Percentiles rank a stretch among this genome's conserved stretches.
phyloP scores from a whole-genome alignment of 2,329 filamentous ascomycete species.

The Xylaria sp. region DNA sequence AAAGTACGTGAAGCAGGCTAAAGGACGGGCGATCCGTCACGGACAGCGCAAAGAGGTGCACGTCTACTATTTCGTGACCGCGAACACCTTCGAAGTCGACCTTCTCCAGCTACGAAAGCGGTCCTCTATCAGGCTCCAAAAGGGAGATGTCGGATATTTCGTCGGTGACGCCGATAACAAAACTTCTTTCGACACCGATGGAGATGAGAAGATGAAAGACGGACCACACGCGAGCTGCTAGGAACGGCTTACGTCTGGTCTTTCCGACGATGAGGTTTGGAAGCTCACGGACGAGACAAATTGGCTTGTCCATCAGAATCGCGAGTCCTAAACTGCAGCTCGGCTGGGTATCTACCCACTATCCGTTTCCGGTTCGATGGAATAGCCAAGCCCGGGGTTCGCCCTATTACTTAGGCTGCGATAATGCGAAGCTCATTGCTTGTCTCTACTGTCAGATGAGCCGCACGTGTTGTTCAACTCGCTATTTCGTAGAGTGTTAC shows the following conservation, averaged over 20 bases:
- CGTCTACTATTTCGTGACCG: slow-evolving; percentile 55
- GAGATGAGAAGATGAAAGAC: slow-evolving; percentile 6
- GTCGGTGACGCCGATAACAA: not conserved
- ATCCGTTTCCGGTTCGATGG: slow-evolving; percentile 18
- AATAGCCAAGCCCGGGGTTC: not conserved
- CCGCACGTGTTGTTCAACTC: not conserved
- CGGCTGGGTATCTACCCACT: not conserved
- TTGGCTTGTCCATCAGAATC: slow-evolving; percentile 43
- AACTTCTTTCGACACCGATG: not conserved
- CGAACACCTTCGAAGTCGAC: slow-evolving; percentile 56
- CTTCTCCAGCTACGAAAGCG: slow-evolving; percentile 48
- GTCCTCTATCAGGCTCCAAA: slow-evolving; percentile 11
- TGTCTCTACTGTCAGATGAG: not conserved
- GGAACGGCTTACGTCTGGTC: slow-evolving; percentile 37
- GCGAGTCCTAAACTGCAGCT: slow-evolving; percentile 23
- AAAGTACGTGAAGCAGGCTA: slow-evolving; percentile 55
- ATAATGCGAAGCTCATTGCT: not conserved
- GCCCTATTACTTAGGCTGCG: not conserved
- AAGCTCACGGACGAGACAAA: slow-evolving; percentile 45
- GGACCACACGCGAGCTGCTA: slow-evolving; percentile 2
- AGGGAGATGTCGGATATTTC: slow-evolving; percentile 4
- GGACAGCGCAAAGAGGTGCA: slow-evolving; percentile 54
- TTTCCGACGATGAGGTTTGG: slow-evolving; percentile 45
- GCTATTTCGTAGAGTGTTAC: not conserved
- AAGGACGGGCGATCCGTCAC: slow-evolving; percentile 54